Evolutionary conservation across 208 protist species (phyloP).

Genomic region (Porcisia deanei): DNA sequence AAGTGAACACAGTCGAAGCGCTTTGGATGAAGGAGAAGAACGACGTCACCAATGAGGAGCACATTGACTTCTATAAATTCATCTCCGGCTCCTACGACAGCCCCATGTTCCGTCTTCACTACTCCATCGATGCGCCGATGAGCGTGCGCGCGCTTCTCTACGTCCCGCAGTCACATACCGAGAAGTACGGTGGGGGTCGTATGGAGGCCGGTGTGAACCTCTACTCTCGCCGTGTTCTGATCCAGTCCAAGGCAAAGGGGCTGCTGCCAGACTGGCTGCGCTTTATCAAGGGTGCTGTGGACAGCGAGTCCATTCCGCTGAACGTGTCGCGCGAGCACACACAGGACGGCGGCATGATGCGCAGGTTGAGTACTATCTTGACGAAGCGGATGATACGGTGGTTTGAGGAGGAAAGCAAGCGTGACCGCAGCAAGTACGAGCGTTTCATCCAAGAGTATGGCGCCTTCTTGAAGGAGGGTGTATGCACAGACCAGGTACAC

Average conservation of each 20-base stretch:
- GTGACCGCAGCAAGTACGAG: slow-evolving; percentile 91
- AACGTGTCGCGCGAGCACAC: slow-evolving; percentile 98
- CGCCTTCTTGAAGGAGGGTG: slow-evolving; percentile 96
- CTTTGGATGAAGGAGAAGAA: slow-evolving; percentile 97
- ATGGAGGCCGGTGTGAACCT: slow-evolving; percentile 96
- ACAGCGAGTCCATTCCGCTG: slow-evolving; percentile 97
- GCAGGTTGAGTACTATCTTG: slow-evolving; percentile 90
- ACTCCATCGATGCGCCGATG: slow-evolving; percentile 95
- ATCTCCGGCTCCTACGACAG: slow-evolving; percentile 94
- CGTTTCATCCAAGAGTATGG: slow-evolving; percentile 94
- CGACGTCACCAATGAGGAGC: slow-evolving; percentile 93
- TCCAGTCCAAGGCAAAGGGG: slow-evolving; percentile 94
- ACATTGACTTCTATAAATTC: slow-evolving; percentile 98
- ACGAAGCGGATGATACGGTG: slow-evolving; percentile 93
- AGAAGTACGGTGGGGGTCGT: slow-evolving; percentile 96
- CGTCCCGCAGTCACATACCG: slow-evolving; percentile 95
- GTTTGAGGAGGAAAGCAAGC: slow-evolving; percentile 92
- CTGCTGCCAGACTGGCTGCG: slow-evolving; percentile 98
- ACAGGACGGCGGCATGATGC: slow-evolving; percentile 96
- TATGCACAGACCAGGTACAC: slow-evolving; percentile 94
- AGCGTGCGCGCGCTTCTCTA: slow-evolving; percentile 95
- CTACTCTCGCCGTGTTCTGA: slow-evolving; percentile 95
- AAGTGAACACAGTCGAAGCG: slow-evolving; percentile 96
- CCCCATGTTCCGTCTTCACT: slow-evolving; percentile 94
- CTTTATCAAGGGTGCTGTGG: slow-evolving; percentile 97